Base-by-base conservation (phyloP, 495 filamentous ascomycete species). In the Cryomyces antarcticus region DNA sequence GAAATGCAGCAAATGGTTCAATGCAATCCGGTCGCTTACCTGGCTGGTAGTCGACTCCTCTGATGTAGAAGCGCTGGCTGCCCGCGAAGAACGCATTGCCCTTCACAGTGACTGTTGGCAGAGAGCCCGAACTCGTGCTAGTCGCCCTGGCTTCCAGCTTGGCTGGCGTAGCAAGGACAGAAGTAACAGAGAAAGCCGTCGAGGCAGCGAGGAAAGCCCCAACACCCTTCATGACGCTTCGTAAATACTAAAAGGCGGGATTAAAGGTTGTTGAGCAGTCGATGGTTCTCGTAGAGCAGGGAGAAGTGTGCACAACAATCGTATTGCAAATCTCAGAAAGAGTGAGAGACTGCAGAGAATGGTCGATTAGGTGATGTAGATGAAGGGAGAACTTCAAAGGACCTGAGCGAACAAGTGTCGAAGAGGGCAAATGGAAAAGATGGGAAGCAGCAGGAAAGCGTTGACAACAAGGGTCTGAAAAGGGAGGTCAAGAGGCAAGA, bases 11-110 rank as follows among this genome's bases (percentile, higher is more conserved):
- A 10, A 31, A 31, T 31, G 5, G 2, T 31, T 10, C 5, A 11
- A 31, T 7, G 4, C 5, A 1, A 4, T 24, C 5, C 17, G 17
- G 17, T 24, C 17, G 13, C 43, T 29, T 48, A 60, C 58, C 86
- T 40, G 87, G 87, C 59, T 94, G 87, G 62, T 93, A 95, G 68
- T 94, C 88, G 49, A 96, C 77, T 57, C 88, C 88, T 37, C 85
- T 81, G 41, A 96, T 74, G 59, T 95, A 95, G 72, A 93, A 96
- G 47, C 88, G 78, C 7, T 75, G 60, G 47, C 71, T 60, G 44
- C 82, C 85, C 52, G 79, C 69, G 68, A 86, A 95, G 71, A 95
- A 94, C 41, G 88, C 85, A 55, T 69, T 69, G 38, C 66, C 65
- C 50, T 60, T 59, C n/a, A 65, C 59, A 5, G 49, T 55, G 10